Evolutionary conservation across 441 rosid genomes (phyloP).

Genomic region (Populus hybrid): DNA sequence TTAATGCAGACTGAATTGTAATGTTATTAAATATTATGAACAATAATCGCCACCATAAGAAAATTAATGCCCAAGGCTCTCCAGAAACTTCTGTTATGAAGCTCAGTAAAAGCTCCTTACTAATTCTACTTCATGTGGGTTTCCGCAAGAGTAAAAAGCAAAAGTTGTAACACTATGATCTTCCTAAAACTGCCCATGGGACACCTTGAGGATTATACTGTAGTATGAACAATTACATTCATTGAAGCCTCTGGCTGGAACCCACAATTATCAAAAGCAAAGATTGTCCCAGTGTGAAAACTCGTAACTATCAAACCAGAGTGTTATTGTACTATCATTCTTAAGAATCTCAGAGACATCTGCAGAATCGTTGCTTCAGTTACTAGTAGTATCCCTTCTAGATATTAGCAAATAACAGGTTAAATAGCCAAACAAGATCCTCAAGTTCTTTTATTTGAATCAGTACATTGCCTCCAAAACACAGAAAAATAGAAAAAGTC

Average conservation of each 20-base stretch:
- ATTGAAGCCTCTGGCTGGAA: background rate
- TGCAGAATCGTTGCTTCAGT: background rate
- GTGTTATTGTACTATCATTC: background rate
- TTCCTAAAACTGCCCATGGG: background rate
- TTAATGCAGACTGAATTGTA: background rate
- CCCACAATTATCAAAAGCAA: background rate
- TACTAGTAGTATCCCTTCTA: background rate
- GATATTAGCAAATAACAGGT: background rate
- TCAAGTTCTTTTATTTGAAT: background rate
- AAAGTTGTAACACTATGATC: background rate
- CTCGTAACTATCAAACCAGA: background rate
- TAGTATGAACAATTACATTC: background rate
- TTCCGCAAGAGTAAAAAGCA: background rate
- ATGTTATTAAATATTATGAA: background rate
- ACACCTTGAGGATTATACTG: background rate
- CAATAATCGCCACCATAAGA: background rate
- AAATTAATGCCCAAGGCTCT: background rate
- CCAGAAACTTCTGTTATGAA: background rate
- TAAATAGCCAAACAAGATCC: conserved; percentile 3
- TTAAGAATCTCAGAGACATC: background rate
- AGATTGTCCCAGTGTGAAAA: background rate
- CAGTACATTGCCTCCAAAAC: no score
- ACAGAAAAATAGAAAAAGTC: no score
- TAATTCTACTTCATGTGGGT: background rate
- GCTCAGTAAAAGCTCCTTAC: background rate